A percentile compares a stretch with the other conserved stretches of the same genome.
Evolutionary conservation across 306 rosid genomes (phyloP).

Genomic region (Styphnolobium japonicum): DNA sequence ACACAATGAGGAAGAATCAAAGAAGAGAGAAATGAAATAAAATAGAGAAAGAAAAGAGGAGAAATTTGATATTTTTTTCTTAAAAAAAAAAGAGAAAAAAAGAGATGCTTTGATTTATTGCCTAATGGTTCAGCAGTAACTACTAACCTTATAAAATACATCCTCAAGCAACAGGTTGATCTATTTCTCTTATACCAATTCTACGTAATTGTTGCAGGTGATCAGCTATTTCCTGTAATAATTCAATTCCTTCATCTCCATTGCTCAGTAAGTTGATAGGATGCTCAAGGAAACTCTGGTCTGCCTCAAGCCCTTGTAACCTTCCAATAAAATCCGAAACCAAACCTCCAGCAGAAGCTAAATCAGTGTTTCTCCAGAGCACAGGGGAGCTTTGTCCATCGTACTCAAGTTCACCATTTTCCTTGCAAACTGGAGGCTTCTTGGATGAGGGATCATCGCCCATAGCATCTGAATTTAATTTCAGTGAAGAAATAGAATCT

Average conservation of each 20-base stretch:
- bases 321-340: constrained; percentile 49
- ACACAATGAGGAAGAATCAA: too few relatives aligned
- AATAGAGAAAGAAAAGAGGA: background rate
- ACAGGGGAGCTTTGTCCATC: constrained; percentile 24
- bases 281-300: constrained; percentile 63
- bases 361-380: constrained; percentile 23
- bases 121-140: background rate
- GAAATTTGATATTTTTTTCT: background rate
- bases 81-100: background rate
- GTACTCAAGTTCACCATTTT: constrained; percentile 29
- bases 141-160: constrained; percentile 50
- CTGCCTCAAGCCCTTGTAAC: constrained; percentile 66
- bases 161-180: constrained; percentile 43
- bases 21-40: too few relatives aligned
- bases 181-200: constrained; percentile 44
- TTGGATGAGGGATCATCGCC: constrained; percentile 25
- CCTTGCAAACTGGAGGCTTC: constrained; percentile 32
- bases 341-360: constrained; percentile 37
- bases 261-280: constrained; percentile 46
- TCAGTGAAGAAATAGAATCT: constrained; percentile 33
- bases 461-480: constrained; percentile 11
- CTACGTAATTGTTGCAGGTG: constrained; percentile 61
- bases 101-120: background rate
- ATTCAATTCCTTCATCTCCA: constrained; percentile 64
- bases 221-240: constrained; percentile 70